A percentile compares a stretch with the other conserved stretches of the same genome.
These are phyloP conservation scores for Saccharomyces hybrid DNA, from an alignment of 1,139 yeast genomes.

Conservation along the genomic window DNA sequence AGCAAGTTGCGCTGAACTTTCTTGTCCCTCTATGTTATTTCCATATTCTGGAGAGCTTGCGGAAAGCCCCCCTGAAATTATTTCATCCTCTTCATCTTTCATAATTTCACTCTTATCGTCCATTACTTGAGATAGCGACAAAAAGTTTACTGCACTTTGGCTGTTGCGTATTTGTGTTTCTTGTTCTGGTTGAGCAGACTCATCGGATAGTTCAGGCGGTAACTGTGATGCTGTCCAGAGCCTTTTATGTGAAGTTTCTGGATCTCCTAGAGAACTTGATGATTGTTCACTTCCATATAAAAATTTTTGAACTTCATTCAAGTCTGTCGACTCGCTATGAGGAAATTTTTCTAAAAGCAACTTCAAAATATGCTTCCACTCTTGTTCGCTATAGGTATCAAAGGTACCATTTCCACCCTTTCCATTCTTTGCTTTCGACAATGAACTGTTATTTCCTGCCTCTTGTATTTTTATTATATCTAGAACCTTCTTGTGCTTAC, in stretches of 20 bases:
- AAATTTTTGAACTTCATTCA: conserved; percentile 19
- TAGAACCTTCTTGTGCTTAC: conserved; percentile 3
- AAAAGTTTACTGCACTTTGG: conserved; percentile 7
- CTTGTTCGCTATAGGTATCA: conserved; percentile 20
- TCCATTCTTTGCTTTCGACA: not conserved
- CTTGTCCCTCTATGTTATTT: not conserved
- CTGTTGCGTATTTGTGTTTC: not conserved
- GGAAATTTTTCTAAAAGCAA: conserved; percentile 20
- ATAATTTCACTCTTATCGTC: conserved; percentile 12
- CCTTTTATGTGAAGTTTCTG: conserved; percentile 4
- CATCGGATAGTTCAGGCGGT: conserved; percentile 11
- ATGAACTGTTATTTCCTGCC: not conserved
- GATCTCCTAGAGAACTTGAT: conserved; percentile 1
- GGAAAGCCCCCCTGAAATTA: not conserved
- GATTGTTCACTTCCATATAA: conserved; percentile 16
- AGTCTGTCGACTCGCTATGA: conserved; percentile 15
- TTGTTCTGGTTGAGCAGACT: not conserved
- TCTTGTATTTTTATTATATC: not conserved
- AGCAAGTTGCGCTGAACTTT: not conserved
- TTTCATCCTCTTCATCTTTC: not conserved
- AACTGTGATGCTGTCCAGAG: conserved; percentile 27
- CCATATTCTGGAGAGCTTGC: not conserved
- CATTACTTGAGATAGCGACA: conserved; percentile 27
- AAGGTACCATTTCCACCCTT: not conserved
- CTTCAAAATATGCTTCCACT: conserved; percentile 22